These are phyloP conservation scores for Carallia brachiata DNA, from an alignment of 345 rosid genomes.

Conservation along the genomic window DNA sequence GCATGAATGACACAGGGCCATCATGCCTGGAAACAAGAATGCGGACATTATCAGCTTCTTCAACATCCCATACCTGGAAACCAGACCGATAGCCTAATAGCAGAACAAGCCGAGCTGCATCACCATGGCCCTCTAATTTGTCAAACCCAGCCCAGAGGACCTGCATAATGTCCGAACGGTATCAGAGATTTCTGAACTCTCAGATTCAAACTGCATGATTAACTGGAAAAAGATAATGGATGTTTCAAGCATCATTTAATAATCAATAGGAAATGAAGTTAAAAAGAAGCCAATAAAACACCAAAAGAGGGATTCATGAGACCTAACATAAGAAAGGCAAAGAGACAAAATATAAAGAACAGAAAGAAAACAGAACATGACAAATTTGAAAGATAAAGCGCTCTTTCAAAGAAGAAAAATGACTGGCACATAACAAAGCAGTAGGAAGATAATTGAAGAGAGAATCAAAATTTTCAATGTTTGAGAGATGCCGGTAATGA, in stretches of 20 bases:
- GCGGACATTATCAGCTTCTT: slow-evolving; percentile 76
- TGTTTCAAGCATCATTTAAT: neutral
- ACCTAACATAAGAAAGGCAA: too few relatives aligned
- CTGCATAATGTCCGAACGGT: slow-evolving; percentile 36
- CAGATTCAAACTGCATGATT: neutral
- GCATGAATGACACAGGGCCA: slow-evolving; percentile 79
- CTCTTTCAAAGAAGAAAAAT: too few relatives aligned
- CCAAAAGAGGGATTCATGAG: neutral
- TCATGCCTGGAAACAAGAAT: slow-evolving; percentile 72
- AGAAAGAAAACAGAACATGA: too few relatives aligned
- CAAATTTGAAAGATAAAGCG: too few relatives aligned
- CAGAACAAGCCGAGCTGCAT: slow-evolving; percentile 54
- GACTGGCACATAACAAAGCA: too few relatives aligned
- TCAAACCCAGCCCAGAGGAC: slow-evolving; percentile 96
- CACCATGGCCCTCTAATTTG: slow-evolving; percentile 62
- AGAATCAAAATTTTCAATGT: too few relatives aligned
- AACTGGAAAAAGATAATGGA: neutral
- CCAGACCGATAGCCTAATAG: slow-evolving; percentile 81
- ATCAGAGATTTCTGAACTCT: slow-evolving; percentile 2
- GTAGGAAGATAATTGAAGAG: too few relatives aligned
- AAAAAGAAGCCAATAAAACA: neutral
- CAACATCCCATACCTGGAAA: slow-evolving; percentile 96
- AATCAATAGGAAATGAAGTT: neutral
- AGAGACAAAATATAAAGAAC: too few relatives aligned
- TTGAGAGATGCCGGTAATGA: too few relatives aligned